Percentiles rank a stretch among this genome's conserved stretches.
These are phyloP conservation scores for Zizania palustris DNA, from an alignment of 202 grass and related monocot genomes.

Conservation along the genomic window DNA sequence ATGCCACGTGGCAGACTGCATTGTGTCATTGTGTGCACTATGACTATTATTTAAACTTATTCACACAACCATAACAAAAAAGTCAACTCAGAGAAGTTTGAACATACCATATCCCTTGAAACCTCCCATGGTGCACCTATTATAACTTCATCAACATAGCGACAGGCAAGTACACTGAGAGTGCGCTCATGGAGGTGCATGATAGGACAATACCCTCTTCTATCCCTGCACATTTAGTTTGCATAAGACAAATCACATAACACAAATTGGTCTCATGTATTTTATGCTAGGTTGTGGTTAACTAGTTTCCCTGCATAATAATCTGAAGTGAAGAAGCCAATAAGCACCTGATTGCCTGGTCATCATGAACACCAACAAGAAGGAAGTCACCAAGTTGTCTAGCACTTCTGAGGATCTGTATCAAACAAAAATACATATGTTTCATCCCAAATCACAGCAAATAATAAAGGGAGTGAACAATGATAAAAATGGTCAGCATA, in stretches of 20 bases:
- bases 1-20: neutral
- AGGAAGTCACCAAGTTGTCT: constrained; percentile 88
- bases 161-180: constrained; percentile 85
- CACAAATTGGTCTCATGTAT: constrained; percentile 15
- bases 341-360: constrained; percentile 71
- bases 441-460: constrained; percentile 2
- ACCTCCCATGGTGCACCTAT: constrained; percentile 87
- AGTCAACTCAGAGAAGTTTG: constrained; percentile 10
- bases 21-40: neutral
- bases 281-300: neutral
- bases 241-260: constrained; percentile 23
- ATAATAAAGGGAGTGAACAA: neutral
- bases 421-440: constrained; percentile 42
- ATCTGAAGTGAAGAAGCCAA: constrained; percentile 4
- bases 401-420: constrained; percentile 84
- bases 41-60: neutral
- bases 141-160: constrained; percentile 93
- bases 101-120: constrained; percentile 82
- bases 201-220: constrained; percentile 63
- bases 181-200: constrained; percentile 90
- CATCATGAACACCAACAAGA: constrained; percentile 86
- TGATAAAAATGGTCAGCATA: constrained; percentile 31
- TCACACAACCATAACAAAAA: constrained; percentile 1
- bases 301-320: constrained; percentile 9
- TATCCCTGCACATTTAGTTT: constrained; percentile 61